Conservation (phyloP, 1,139 yeast species). For the Pichia sp. region DNA sequence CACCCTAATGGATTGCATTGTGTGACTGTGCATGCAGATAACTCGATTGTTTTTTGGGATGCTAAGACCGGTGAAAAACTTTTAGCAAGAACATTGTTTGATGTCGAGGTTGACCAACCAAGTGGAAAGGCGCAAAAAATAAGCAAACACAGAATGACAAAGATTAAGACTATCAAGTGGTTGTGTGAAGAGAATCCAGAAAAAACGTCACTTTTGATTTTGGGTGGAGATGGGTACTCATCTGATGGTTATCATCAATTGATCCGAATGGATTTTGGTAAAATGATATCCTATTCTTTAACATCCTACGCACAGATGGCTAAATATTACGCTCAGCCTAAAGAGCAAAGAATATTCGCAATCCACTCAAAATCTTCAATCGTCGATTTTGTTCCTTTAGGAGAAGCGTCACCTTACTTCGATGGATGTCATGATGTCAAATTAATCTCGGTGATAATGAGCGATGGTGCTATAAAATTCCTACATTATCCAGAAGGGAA, state of each 20-base stretch:
- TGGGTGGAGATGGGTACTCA: constrained; percentile 58
- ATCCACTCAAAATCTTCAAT: constrained; percentile 43
- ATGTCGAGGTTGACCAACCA: constrained; percentile 59
- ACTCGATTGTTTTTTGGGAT: constrained; percentile 90
- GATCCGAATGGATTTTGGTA: constrained; percentile 71
- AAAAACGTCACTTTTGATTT: constrained; percentile 64
- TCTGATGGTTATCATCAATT: constrained; percentile 50
- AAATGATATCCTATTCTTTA: constrained; percentile 71
- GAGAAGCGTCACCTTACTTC: constrained; percentile 61
- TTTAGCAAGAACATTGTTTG: constrained; percentile 70
- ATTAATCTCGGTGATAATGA: constrained; percentile 53
- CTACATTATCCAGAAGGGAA: constrained; percentile 55
- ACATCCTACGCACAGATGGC: constrained; percentile 84
- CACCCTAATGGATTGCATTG: constrained; percentile 93
- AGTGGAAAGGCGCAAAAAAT: constrained; percentile 23
- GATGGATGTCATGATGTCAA: constrained; percentile 67
- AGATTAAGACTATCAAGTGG: constrained; percentile 55
- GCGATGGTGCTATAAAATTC: constrained; percentile 54
- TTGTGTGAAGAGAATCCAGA: constrained; percentile 78
- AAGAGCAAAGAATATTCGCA: constrained; percentile 52
- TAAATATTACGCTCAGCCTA: constrained; percentile 66
- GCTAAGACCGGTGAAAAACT: constrained; percentile 68
- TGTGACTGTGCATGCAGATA: constrained; percentile 74
- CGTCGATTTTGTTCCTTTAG: constrained; percentile 47
- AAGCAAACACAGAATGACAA: constrained; percentile 35